phyloP scores from a whole-genome alignment of 345 rosid species.

The Citrus maxima region DNA sequence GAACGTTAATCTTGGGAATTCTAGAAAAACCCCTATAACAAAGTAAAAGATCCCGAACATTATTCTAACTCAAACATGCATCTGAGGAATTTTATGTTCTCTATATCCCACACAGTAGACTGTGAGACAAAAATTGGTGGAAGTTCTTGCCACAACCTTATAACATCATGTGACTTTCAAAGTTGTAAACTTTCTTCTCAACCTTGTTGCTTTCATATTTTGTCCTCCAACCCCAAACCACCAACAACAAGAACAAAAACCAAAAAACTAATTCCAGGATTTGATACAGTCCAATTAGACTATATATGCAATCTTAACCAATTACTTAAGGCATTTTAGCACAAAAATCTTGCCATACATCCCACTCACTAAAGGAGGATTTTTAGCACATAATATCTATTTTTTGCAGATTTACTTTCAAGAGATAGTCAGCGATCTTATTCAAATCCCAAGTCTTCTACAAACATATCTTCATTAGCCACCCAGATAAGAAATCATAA shows the following conservation, averaged over 20 bases:
- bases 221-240: too few relatives aligned
- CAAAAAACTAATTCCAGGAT: background rate
- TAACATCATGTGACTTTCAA: background rate
- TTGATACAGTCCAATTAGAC: constrained; percentile 5
- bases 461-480: background rate
- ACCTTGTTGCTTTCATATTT: too few relatives aligned
- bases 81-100: background rate
- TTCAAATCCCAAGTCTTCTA: background rate
- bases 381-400: background rate
- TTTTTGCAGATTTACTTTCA: constrained; percentile 1
- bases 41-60: background rate
- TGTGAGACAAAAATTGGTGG: background rate
- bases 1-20: background rate
- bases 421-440: background rate
- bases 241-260: too few relatives aligned
- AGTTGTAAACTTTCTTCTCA: background rate
- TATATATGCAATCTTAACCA: background rate
- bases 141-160: background rate
- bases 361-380: background rate
- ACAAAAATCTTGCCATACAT: background rate
- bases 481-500: constrained; percentile 4
- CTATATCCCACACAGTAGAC: background rate
- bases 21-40: background rate
- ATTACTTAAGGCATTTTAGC: background rate
- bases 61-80: background rate